Evolutionary conservation across 257 asterid species (phyloP), one percentile per base, ranked within the genome.

Genomic region (Nyctanthes arbortristis): DNA sequence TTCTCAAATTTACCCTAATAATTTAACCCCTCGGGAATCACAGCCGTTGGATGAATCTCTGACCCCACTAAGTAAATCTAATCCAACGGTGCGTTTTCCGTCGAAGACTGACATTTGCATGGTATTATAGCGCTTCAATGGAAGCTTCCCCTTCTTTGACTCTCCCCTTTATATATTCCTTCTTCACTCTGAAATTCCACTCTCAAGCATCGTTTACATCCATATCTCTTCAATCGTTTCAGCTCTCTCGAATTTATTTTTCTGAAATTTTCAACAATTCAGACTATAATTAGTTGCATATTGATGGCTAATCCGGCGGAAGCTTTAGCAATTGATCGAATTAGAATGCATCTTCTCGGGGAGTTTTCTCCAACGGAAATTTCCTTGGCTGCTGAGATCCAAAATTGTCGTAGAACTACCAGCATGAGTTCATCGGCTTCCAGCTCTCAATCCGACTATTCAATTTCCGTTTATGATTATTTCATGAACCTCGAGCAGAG

Each of bases 311-410:
- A 49, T 28, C 63, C 32, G 13, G 71, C 30, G 45, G 81, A 80
- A 45, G 60, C 40, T 68, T 75, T 78, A 9, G 70, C 78, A 14
- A 64, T 79, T 33, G 74, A 79, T 47, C 52, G 60, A 60, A 82
- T 82, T 55, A 63, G 76, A 61, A 68, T 71, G 71, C 87, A 82
- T 65, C 82, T 82, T 12, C 40, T 82, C 36, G 80, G 84, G 0
- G 87, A 82, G 25, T 75, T 60, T 56, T 59, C 78, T 18, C 69
- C 75, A 2, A 40, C 7, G 10, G 63, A 47, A 4, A 30, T 49
- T 49, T 13, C 29, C n/a, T 63, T 10, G 13, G 27, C 31, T 22
- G 52, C 32, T 2, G 35, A 66, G 45, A 59, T 3, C 10, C n/a
- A 25, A 40, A 40, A 66, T 57, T 49, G 8, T 18, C 12, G 28